Conservation (phyloP, 1,284 basidiomycete species). For the Trichosporon faecale region DNA sequence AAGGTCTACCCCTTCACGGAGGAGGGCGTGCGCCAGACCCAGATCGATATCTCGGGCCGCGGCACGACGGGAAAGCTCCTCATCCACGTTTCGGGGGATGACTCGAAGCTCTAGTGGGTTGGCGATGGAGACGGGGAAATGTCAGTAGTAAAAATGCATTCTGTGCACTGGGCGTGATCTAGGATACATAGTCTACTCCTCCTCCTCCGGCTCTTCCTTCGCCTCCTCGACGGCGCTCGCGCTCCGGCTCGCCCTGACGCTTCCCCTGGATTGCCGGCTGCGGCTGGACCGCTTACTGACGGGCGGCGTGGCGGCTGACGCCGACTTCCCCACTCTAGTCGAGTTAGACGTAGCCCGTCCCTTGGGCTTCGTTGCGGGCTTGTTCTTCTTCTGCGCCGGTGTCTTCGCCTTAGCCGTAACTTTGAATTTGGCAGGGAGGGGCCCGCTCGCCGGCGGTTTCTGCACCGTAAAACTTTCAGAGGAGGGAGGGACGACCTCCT, state of each 20-base stretch:
- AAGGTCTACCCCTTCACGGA: slow-evolving; percentile 79
- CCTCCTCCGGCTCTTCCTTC: neutral
- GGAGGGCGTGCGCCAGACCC: slow-evolving; percentile 73
- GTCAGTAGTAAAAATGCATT: neutral
- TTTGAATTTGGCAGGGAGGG: slow-evolving; percentile 1
- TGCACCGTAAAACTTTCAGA: neutral
- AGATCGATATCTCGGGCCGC: slow-evolving; percentile 73
- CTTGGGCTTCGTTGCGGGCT: neutral
- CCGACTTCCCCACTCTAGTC: neutral
- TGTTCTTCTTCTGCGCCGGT: neutral
- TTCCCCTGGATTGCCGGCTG: neutral
- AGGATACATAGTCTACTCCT: neutral
- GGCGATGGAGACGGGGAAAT: neutral
- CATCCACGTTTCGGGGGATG: slow-evolving; percentile 58
- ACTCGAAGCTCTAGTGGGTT: no score
- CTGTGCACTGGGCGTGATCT: neutral
- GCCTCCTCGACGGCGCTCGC: neutral
- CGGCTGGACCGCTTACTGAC: neutral
- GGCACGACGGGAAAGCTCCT: slow-evolving; percentile 79
- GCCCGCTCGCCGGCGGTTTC: neutral
- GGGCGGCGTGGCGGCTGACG: neutral
- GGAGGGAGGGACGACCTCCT: neutral
- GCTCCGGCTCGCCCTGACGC: neutral
- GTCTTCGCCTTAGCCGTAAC: neutral
- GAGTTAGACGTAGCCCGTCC: neutral